Evolutionary conservation across 805 yeast species (phyloP).

Genomic region (Cyberlindnera lachancei): DNA sequence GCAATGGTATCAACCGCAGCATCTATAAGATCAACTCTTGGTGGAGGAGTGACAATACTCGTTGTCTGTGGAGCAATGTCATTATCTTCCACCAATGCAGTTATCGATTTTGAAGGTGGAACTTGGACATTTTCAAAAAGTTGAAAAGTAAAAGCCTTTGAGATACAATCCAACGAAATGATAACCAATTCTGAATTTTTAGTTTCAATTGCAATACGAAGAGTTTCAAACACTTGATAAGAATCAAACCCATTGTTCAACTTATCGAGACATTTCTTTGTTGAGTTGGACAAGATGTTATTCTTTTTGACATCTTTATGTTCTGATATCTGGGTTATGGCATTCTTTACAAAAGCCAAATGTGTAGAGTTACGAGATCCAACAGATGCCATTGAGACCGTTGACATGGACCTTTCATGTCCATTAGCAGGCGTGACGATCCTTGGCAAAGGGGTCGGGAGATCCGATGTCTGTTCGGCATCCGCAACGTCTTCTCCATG

Average conservation of each 20-base stretch:
- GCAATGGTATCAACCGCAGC: slow-evolving; percentile 80
- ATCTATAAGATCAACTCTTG: slow-evolving; percentile 57
- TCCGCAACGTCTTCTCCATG: slow-evolving; percentile 16
- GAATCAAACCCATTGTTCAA: slow-evolving; percentile 34
- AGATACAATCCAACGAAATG: slow-evolving; percentile 74
- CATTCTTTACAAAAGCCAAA: slow-evolving; percentile 40
- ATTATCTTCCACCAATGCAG: slow-evolving; percentile 14
- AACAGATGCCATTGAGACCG: slow-evolving; percentile 14
- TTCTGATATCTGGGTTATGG: slow-evolving; percentile 48
- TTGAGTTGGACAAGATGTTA: slow-evolving; percentile 26
- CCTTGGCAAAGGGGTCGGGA: slow-evolving; percentile 15
- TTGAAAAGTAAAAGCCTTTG: slow-evolving; percentile 83
- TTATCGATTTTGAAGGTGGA: slow-evolving; percentile 33
- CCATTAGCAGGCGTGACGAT: slow-evolving; percentile 9
- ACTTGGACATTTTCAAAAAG: slow-evolving; percentile 56
- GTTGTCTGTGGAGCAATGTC: slow-evolving; percentile 12
- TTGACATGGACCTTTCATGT: slow-evolving; percentile 16
- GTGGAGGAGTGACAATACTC: slow-evolving; percentile 43
- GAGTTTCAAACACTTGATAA: slow-evolving; percentile 63
- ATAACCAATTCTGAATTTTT: slow-evolving; percentile 57
- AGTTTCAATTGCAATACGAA: slow-evolving; percentile 68
- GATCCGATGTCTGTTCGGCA: slow-evolving; percentile 8
- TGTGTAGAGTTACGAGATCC: slow-evolving; percentile 25
- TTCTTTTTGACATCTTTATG: slow-evolving; percentile 55
- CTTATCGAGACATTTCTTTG: slow-evolving; percentile 25